Percentiles rank a stretch among this genome's conserved stretches.
phyloP scores from a whole-genome alignment of 345 rosid genomes.

The Dovyalis caffra region DNA sequence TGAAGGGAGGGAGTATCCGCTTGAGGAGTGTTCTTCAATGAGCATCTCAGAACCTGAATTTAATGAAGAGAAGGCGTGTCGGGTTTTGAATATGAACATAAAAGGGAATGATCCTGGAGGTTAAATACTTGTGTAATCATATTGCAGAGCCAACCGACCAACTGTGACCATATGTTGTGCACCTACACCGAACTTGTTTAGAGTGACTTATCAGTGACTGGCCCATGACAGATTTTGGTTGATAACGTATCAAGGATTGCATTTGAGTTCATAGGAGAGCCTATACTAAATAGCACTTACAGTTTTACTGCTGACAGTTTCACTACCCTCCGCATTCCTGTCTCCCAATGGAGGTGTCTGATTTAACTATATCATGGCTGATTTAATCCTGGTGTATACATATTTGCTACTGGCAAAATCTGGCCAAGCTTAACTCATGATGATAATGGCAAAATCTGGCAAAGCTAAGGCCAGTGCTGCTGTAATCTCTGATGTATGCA shows the following conservation, averaged over 20 bases:
- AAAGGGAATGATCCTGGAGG: constrained; percentile 34
- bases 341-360: background rate
- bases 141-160: background rate
- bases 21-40: constrained; percentile 50
- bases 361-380: background rate
- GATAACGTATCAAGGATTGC: background rate
- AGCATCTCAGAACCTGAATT: constrained; percentile 40
- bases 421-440: background rate
- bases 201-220: background rate
- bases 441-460: background rate
- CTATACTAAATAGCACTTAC: background rate
- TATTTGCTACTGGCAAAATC: background rate
- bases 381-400: background rate
- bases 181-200: background rate
- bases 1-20: constrained; percentile 59
- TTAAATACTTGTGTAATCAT: constrained; percentile 5
- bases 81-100: constrained; percentile 42
- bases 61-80: constrained; percentile 48
- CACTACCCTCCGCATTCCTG: background rate
- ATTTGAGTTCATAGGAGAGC: background rate
- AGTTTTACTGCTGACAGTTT: background rate
- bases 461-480: background rate
- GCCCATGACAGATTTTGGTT: background rate
- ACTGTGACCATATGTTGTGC: background rate
- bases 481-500: background rate